Percentiles rank a stretch among this genome's conserved stretches.
Evolutionary conservation across 345 rosid species (phyloP).

Genomic region (Cardiospermum halicacabum): DNA sequence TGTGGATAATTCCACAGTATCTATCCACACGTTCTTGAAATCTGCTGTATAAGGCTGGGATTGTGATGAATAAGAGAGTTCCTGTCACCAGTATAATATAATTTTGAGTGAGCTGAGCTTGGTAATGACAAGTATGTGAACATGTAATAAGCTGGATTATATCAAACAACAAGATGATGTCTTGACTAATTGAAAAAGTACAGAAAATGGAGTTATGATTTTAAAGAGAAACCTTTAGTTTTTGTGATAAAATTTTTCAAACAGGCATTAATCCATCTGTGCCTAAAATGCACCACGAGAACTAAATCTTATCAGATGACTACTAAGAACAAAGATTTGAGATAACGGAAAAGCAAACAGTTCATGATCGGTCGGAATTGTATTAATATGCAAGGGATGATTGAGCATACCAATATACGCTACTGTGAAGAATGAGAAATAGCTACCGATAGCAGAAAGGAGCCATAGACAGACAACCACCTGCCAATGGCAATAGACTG

Average conservation of each 20-base stretch:
- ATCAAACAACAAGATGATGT: not conserved
- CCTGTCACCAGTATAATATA: conserved; percentile 52
- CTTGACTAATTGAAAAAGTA: not conserved
- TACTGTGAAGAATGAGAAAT: conserved; percentile 78
- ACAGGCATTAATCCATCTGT: not conserved
- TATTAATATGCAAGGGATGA: conserved; percentile 8
- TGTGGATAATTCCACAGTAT: conserved; percentile 66
- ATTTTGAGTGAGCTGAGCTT: too few relatives aligned
- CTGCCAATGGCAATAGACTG: conserved; percentile 32
- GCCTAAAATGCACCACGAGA: not conserved
- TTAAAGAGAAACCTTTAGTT: not conserved
- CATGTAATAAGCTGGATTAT: not conserved
- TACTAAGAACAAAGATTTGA: not conserved
- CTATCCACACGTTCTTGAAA: conserved; percentile 58
- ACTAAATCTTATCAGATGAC: too few relatives aligned
- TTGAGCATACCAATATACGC: conserved; percentile 68
- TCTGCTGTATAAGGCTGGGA: conserved; percentile 81
- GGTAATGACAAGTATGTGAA: conserved; percentile 13
- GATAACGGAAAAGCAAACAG: not conserved
- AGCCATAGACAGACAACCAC: conserved; percentile 90
- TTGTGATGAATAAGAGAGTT: conserved; percentile 62
- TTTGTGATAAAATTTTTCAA: not conserved
- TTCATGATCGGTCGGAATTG: not conserved
- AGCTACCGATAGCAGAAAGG: conserved; percentile 72
- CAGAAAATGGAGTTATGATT: not conserved